Base-by-base conservation (phyloP, 306 rosid genomes). In the Dicorynia guianensis region DNA sequence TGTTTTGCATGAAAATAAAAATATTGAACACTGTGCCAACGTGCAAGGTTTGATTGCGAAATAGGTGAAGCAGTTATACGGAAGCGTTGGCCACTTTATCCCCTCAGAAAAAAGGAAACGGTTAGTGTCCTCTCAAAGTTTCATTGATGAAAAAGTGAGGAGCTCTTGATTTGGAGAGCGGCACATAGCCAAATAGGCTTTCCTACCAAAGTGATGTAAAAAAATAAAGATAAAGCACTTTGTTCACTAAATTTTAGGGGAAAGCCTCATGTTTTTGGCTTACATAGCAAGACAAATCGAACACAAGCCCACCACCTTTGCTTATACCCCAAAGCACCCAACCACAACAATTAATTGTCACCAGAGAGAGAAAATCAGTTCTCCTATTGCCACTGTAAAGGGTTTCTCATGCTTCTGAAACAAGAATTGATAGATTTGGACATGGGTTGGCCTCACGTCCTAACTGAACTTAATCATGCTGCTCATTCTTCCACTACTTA, bases 301-400 rank as follows among this genome's bases (percentile, higher is more conserved):
- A 79, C 78, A 63, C 70, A 63, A 81, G 87, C 80, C 88, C 87
- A 89, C 92, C 82, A 86, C 85, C 96, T 93, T 95, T 95, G 98
- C 97, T 95, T 95, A 87, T 90, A 78, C 82, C 87, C 82, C 93
- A 95, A 92, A 95, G 96, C 92, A 90, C 86, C 95, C 88, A 93
- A 91, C 94, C 84, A 88, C 78, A 86, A 81, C 89, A 88, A 91
- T 87, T 87, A 82, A 85, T 86, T 85, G 82, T 81, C 67, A 68
- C 80, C 65, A 67, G 49, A 78, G 63, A 71, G 44, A 75, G 69
- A 78, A 18, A 77, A 80, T 75, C 60, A 67, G 58, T 67, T 80
- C 57, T 49, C 65, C 46, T 55, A 20, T 72, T 77, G 73, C 72
- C 83, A 74, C 76, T 79, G 66, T 79, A 67, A 79, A 84, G 80